These are phyloP conservation scores for Mycena polygramma DNA, from an alignment of 768 basidiomycete species.

Conservation along the genomic window DNA sequence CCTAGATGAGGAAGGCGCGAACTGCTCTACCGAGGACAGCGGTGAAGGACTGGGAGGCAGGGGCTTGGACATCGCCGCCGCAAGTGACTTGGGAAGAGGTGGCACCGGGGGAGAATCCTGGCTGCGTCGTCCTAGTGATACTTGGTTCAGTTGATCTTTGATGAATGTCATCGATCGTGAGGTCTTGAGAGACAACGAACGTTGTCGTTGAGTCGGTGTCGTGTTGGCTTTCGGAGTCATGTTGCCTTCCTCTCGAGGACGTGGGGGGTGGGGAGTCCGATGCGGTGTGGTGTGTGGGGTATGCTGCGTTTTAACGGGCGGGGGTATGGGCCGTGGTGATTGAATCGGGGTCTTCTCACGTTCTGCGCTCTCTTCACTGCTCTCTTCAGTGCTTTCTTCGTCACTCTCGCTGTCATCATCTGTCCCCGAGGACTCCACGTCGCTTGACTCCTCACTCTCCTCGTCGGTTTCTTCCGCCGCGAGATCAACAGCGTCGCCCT, in stretches of 20 bases:
- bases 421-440: constrained; percentile 33
- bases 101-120: constrained; percentile 56
- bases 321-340: constrained; percentile 33
- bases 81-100: constrained; percentile 55
- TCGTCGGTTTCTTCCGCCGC: constrained; percentile 79
- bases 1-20: constrained; percentile 36
- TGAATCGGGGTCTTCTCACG: constrained; percentile 31
- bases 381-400: constrained; percentile 51
- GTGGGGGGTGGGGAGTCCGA: constrained; percentile 17
- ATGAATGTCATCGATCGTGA: constrained; percentile 60
- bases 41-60: constrained; percentile 54
- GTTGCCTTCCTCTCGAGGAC: constrained; percentile 13
- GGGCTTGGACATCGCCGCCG: constrained; percentile 53
- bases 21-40: constrained; percentile 37
- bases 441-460: constrained; percentile 50
- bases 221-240: constrained; percentile 20
- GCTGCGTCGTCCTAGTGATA: constrained; percentile 41
- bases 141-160: constrained; percentile 39
- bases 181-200: constrained; percentile 61
- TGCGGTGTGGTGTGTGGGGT: background rate
- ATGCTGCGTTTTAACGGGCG: constrained; percentile 12
- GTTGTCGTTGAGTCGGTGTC: constrained; percentile 35
- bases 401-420: constrained; percentile 36
- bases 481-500: constrained; percentile 84
- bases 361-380: constrained; percentile 34